Evolutionary conservation across 2,329 filamentous ascomycete genomes (phyloP).

Genomic region (Cercospora zeina): DNA sequence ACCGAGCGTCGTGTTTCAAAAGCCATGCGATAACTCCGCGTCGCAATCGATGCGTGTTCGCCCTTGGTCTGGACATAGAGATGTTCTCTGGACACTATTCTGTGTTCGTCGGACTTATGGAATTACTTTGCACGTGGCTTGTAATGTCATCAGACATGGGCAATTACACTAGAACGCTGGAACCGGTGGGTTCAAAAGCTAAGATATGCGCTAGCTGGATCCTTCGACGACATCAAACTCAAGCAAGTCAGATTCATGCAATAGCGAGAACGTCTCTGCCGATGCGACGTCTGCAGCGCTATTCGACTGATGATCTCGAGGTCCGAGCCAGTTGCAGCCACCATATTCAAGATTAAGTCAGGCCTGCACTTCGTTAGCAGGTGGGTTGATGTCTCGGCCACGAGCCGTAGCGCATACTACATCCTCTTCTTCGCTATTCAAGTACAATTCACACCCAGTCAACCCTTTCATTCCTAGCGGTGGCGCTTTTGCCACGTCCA

Average conservation of each 20-base stretch:
- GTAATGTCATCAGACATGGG: neutral
- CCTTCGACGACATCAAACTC: neutral
- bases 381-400: neutral
- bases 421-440: neutral
- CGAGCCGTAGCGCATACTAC: neutral
- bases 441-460: neutral
- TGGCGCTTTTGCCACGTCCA: conserved; percentile 27
- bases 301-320: neutral
- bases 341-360: neutral
- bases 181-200: neutral
- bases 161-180: neutral
- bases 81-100: neutral
- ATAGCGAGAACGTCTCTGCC: conserved; percentile 3
- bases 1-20: neutral
- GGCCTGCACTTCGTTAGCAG: neutral
- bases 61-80: neutral
- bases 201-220: neutral
- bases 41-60: neutral
- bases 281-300: neutral
- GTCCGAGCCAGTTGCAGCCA: neutral
- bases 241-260: conserved; percentile 16
- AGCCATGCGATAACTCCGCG: neutral
- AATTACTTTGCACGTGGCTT: neutral
- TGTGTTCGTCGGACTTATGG: neutral
- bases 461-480: neutral